These are phyloP conservation scores for Quercus dentata DNA, from an alignment of 306 rosid genomes.

Conservation along the genomic window DNA sequence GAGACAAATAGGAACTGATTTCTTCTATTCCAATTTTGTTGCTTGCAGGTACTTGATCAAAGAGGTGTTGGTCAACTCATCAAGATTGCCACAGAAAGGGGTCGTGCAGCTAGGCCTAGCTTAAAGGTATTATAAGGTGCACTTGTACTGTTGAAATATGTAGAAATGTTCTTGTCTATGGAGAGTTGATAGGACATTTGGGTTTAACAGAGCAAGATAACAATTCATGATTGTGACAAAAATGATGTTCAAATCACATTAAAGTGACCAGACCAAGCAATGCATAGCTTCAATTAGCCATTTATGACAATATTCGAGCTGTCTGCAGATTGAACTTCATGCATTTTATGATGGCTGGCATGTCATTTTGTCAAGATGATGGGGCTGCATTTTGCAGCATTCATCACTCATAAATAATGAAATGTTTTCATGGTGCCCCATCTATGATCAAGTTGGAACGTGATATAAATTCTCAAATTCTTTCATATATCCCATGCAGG, in stretches of 20 bases:
- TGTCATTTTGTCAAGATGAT: neutral
- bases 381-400: neutral
- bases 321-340: neutral
- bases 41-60: conserved; percentile 84
- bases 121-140: conserved; percentile 49
- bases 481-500: neutral
- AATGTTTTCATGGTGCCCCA: neutral
- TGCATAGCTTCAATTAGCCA: neutral
- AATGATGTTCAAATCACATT: neutral
- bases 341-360: neutral
- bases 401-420: neutral
- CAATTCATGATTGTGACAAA: neutral
- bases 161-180: neutral
- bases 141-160: neutral
- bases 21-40: conserved; percentile 2
- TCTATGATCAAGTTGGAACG: neutral
- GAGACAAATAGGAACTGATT: conserved; percentile 8
- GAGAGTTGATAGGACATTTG: neutral
- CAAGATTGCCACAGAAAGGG: conserved; percentile 81
- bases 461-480: neutral
- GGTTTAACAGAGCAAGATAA: neutral
- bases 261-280: neutral
- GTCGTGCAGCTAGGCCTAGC: conserved; percentile 80
- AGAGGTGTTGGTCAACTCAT: conserved; percentile 93
- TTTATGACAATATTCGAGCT: neutral